These are phyloP conservation scores for Raphanus sativus DNA, from an alignment of 345 rosid species.

Conservation along the genomic window DNA sequence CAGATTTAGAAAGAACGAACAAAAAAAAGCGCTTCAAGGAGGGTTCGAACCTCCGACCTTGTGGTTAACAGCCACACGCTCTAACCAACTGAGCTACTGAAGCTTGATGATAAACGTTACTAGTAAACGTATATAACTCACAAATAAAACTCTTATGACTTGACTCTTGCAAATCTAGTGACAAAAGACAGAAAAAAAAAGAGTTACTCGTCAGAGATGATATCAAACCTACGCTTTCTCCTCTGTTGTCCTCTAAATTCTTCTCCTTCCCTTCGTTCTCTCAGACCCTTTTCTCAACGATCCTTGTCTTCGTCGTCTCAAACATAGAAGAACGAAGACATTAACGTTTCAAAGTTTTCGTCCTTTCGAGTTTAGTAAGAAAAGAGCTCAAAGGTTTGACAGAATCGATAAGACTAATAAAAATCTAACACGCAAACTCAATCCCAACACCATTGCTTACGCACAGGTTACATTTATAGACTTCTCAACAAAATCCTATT, in stretches of 20 bases:
- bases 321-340: constrained; percentile 46
- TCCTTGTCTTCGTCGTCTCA: constrained; percentile 40
- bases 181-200: too few relatives aligned
- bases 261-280: constrained; percentile 32
- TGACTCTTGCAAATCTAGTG: too few relatives aligned
- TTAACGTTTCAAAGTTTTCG: constrained; percentile 15
- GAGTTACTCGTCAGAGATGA: not conserved
- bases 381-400: constrained; percentile 72
- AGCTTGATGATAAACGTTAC: constrained; percentile 15
- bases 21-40: constrained; percentile 51
- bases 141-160: not conserved
- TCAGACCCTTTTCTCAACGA: constrained; percentile 30
- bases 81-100: constrained; percentile 94
- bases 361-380: constrained; percentile 60
- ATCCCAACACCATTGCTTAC: constrained; percentile 77
- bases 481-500: not conserved
- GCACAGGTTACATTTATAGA: constrained; percentile 54
- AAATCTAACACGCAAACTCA: constrained; percentile 63
- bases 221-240: constrained; percentile 44
- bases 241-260: constrained; percentile 44
- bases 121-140: too few relatives aligned
- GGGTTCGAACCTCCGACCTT: constrained; percentile 93
- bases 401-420: constrained; percentile 49
- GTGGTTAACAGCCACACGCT: constrained; percentile 95
- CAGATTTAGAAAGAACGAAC: too few relatives aligned